These are phyloP conservation scores for Sugiyamaella valdiviana DNA, from an alignment of 805 yeast genomes.

Conservation along the genomic window DNA sequence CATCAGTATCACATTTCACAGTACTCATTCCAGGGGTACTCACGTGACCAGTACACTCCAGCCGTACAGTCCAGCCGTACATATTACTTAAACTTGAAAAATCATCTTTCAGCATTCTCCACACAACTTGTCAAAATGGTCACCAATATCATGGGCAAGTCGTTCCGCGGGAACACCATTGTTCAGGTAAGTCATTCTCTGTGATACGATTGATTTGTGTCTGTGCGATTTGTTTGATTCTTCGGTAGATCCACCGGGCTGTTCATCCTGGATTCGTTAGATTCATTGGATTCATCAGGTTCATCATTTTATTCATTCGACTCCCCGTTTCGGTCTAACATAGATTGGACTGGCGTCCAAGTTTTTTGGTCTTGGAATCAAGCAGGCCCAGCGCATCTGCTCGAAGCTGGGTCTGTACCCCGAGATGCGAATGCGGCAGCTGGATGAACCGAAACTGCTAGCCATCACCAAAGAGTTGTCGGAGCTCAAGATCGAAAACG, in stretches of 20 bases:
- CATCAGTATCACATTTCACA: too few relatives aligned
- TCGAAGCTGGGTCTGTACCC: slow-evolving; percentile 90
- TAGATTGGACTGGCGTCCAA: slow-evolving; percentile 66
- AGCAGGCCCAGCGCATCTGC: slow-evolving; percentile 68
- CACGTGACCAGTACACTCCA: too few relatives aligned
- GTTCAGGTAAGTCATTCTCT: slow-evolving; percentile 25
- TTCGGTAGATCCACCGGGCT: neutral
- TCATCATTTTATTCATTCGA: neutral
- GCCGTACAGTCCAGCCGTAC: too few relatives aligned
- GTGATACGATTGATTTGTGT: neutral
- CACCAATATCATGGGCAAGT: slow-evolving; percentile 34
- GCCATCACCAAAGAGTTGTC: slow-evolving; percentile 82
- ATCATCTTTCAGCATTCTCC: neutral
- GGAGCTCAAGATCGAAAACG: slow-evolving; percentile 76
- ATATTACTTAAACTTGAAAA: neutral
- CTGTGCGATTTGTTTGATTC: neutral
- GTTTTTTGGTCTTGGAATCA: slow-evolving; percentile 80
- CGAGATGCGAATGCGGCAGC: slow-evolving; percentile 87
- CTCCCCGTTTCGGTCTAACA: neutral
- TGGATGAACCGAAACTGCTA: slow-evolving; percentile 80
- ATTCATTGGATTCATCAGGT: too few relatives aligned
- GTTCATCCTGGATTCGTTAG: neutral
- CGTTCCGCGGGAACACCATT: slow-evolving; percentile 32
- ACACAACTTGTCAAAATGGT: slow-evolving; percentile 26
- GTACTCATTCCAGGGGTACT: too few relatives aligned